phyloP scores from a whole-genome alignment of 1,284 basidiomycete species.

The Ceratobasidium sp. region DNA sequence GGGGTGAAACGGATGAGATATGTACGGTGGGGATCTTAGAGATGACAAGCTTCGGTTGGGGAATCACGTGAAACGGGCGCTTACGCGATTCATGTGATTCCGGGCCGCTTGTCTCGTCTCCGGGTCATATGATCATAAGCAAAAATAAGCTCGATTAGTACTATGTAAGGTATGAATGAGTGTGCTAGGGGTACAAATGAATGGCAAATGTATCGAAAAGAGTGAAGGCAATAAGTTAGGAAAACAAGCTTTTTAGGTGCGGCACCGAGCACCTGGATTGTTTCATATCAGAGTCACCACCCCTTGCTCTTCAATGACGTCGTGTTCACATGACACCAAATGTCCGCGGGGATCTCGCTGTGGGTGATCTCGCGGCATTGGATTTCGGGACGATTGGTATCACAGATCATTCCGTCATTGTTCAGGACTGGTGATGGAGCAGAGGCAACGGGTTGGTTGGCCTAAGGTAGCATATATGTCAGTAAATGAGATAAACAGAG shows the following conservation, averaged over 20 bases:
- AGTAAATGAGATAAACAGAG: background rate
- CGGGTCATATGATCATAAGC: slow-evolving; percentile 27
- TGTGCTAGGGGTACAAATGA: slow-evolving; percentile 1
- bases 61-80: slow-evolving; percentile 37
- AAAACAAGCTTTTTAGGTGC: slow-evolving; percentile 18
- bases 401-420: slow-evolving; percentile 9
- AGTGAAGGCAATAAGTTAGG: slow-evolving; percentile 24
- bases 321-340: slow-evolving; percentile 31
- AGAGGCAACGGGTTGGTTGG: background rate
- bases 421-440: background rate
- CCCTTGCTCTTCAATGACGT: slow-evolving; percentile 33
- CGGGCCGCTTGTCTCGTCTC: slow-evolving; percentile 2
- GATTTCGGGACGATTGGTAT: slow-evolving; percentile 13
- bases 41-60: slow-evolving; percentile 31
- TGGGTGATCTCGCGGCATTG: slow-evolving; percentile 30
- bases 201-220: slow-evolving; percentile 27
- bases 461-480: slow-evolving; percentile 24
- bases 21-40: slow-evolving; percentile 37
- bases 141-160: slow-evolving; percentile 29
- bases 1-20: slow-evolving; percentile 32
- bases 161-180: slow-evolving; percentile 20
- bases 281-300: slow-evolving; percentile 6
- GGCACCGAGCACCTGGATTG: background rate
- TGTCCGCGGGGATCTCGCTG: slow-evolving; percentile 20
- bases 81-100: slow-evolving; percentile 33